Base-by-base conservation (phyloP, 2,329 filamentous ascomycete species). In the Xylaria sp. region DNA sequence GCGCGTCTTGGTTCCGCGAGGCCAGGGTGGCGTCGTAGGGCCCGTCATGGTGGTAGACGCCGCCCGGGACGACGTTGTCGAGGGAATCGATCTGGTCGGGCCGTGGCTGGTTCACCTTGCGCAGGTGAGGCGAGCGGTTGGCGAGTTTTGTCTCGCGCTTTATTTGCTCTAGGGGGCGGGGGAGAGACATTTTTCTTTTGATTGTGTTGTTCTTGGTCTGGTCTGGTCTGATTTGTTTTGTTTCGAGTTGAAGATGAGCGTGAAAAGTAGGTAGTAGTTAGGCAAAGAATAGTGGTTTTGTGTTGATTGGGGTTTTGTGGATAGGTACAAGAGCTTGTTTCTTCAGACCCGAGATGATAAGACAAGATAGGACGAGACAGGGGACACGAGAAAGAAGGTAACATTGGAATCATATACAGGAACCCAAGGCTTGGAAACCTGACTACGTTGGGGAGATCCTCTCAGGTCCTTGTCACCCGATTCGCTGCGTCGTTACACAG, bases 1-100 rank as follows among this genome's bases (percentile, higher is more conserved):
- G 77, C 69, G 80, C 82, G 70, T 87, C 82, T 3, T 79, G 82
- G 78, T 97, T 97, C 50, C 92, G 85, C 12, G 90, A 86, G 1
- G 89, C 81, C 55, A 92, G 82, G 2, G 92, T 90, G 9, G 94
- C 92, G 74, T 98, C 94, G 70, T 91, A 98, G 0, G 94, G 94
- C 0, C 94, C 94, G 67, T 90, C 92, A 71, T 98, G 94, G 76
- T 97, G 94, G 76, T 96, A 97, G 2, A 83, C 78, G 17, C 83
- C 83, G 53, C 85, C 84, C 42, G 83, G 76, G n/a, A 84, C 76
- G 2, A 84, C 80, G 56, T 80, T 83, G 73, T 97, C 94, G 1
- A 98, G 86, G 4, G 82, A 80, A 75, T 97, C 94, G 71, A 98
- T 95, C 8, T 83, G 82, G 75, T 98, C 94, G 1, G 92, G 85